Evolutionary conservation across 2,329 filamentous ascomycete genomes (phyloP).

Genomic region (Apiospora arundinis): DNA sequence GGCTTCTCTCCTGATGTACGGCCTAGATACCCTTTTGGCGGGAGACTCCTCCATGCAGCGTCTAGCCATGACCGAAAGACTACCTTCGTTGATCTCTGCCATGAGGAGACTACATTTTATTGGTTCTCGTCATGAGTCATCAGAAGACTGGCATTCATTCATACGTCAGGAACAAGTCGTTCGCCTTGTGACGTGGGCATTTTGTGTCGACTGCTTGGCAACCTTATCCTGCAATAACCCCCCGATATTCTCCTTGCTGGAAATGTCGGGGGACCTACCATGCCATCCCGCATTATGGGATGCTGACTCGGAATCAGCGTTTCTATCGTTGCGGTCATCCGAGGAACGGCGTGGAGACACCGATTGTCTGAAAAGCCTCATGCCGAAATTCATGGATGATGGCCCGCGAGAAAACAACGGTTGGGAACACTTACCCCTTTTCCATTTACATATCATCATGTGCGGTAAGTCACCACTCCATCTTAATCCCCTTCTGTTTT

Average conservation of each 20-base stretch:
- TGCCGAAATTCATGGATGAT: not conserved
- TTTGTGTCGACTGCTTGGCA: conserved; percentile 21
- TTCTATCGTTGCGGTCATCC: not conserved
- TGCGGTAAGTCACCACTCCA: not conserved
- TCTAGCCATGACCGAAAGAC: not conserved
- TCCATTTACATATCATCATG: not conserved
- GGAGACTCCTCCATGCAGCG: conserved; percentile 21
- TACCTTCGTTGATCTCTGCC: not conserved
- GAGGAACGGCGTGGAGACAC: not conserved
- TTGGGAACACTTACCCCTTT: not conserved
- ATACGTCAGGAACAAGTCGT: not conserved
- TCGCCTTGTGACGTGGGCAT: conserved; percentile 24
- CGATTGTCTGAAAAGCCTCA: not conserved
- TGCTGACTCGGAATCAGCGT: not conserved
- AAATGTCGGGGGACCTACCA: conserved; percentile 26
- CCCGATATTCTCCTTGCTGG: conserved; percentile 20
- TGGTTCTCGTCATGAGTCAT: not conserved
- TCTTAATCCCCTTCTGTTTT: not conserved
- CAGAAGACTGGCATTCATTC: not conserved
- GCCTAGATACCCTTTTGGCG: conserved; percentile 21
- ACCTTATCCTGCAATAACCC: conserved; percentile 26
- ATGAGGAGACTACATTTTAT: not conserved
- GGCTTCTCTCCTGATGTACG: conserved; percentile 26
- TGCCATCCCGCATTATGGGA: not conserved
- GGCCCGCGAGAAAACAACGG: not conserved